Conservation (phyloP, 1,284 basidiomycete species). For the Thecaphora frezii region DNA sequence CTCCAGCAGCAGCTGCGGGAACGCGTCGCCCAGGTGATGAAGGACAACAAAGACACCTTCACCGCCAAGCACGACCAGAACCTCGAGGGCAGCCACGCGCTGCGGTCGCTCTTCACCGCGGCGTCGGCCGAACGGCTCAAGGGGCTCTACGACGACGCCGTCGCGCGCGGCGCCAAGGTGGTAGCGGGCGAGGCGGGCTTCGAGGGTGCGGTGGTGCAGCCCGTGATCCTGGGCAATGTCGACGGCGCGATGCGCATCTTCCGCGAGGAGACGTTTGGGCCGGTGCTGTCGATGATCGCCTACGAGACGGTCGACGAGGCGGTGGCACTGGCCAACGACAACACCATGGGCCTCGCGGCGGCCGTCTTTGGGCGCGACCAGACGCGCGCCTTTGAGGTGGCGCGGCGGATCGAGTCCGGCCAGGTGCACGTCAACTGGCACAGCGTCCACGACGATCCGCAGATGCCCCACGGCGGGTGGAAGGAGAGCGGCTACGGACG, state of each 20-base stretch:
- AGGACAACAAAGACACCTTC: conserved; percentile 60
- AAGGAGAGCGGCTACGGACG: conserved; percentile 63
- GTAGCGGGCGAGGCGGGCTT: conserved; percentile 62
- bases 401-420: conserved; percentile 62
- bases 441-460: conserved; percentile 30
- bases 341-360: conserved; percentile 66
- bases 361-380: conserved; percentile 66
- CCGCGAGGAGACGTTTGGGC: conserved; percentile 74
- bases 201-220: conserved; percentile 64
- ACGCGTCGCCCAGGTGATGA: conserved; percentile 35
- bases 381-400: conserved; percentile 63
- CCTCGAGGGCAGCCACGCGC: conserved; percentile 23
- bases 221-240: conserved; percentile 65
- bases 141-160: conserved; percentile 64
- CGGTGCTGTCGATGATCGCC: conserved; percentile 73
- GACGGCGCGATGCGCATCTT: conserved; percentile 63
- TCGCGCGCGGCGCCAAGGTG: conserved; percentile 65
- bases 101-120: conserved; percentile 64
- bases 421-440: conserved; percentile 53
- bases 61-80: conserved; percentile 19
- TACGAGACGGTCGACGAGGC: conserved; percentile 76
- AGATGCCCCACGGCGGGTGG: conserved; percentile 68
- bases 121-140: conserved; percentile 65
- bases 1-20: conserved; percentile 61
- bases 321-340: conserved; percentile 64